Base-by-base conservation (phyloP, 306 rosid genomes). In the Medicago truncatula region DNA sequence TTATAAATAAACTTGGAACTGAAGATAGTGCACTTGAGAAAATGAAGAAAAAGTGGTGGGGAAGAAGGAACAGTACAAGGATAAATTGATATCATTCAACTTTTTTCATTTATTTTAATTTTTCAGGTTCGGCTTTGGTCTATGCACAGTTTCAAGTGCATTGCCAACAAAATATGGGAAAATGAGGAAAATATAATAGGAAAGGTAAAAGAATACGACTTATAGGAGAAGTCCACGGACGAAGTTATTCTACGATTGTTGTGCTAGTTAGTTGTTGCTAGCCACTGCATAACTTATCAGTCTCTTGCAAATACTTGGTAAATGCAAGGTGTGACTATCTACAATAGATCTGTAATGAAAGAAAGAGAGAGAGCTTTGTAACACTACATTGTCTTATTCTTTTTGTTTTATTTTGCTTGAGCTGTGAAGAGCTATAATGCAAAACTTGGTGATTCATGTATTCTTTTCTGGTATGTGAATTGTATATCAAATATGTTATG, bases 41-140 rank as follows among this genome's bases (percentile, higher is more conserved):
- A 70, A 85, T 80, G 85, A 93, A 88, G 85, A 93, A 84, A 84
- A 91, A 83, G 65, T 93, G 96, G 97, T 93, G 98, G 98, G 92
- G 86, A 74, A 88, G 98, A 87, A 86, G 92, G 86, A 93, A 93
- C 87, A 93, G 98, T 88, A 73, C 92, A 18, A 82, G 92, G 90
- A 85, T 87, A 46, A 89, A 59, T 84, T 93, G 77, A 89, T 34
- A 34, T 70, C 66, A 50, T 43, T 70, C 66, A 50, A 67, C 5
- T 12, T 52, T 13, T 36, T 23, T 64, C 7, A 39, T 18, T 67
- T 67, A 11, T 49, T 64, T 31, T 64, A 40, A 7, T 72, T 41
- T 54, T 54, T 56, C n/a, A 57, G 28, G 34, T 50, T 75, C 57
- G 12, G 61, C 41, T 74, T 78, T 83, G 83, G 77, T 43, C 31